These are phyloP conservation scores for Alnus glutinosa DNA, from an alignment of 306 rosid genomes.

Conservation along the genomic window DNA sequence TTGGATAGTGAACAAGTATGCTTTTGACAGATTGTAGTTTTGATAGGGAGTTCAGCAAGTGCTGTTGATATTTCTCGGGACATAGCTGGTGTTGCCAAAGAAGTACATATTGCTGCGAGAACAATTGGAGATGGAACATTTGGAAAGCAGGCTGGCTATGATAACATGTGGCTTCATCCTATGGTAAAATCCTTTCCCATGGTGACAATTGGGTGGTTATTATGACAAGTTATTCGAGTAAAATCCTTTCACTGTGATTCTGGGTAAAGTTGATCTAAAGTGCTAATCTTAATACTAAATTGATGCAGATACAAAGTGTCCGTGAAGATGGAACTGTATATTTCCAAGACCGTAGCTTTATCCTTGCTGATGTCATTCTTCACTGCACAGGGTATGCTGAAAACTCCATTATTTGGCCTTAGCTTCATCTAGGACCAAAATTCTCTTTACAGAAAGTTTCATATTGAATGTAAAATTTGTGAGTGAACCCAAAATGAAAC, in stretches of 20 bases:
- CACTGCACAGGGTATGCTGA: constrained; percentile 78
- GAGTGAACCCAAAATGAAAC: too few species aligned
- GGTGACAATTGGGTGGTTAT: constrained; percentile 30
- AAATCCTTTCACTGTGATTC: background rate
- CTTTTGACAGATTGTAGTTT: constrained; percentile 54
- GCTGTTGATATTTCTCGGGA: constrained; percentile 76
- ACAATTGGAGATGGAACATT: constrained; percentile 33
- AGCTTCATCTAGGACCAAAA: background rate
- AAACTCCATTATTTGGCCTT: constrained; percentile 7
- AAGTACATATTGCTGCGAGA: constrained; percentile 72
- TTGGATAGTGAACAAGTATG: too few species aligned
- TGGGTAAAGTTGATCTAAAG: background rate
- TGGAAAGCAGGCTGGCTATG: constrained; percentile 48
- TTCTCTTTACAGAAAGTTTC: too few species aligned
- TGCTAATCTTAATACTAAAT: background rate
- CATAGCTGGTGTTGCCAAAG: constrained; percentile 65
- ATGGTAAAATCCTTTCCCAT: constrained; percentile 75
- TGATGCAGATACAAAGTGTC: constrained; percentile 61
- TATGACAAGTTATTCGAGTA: background rate
- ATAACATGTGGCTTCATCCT: constrained; percentile 78
- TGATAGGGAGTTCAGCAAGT: constrained; percentile 71
- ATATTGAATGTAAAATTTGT: too few species aligned
- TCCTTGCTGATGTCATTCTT: constrained; percentile 59
- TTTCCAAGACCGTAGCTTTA: constrained; percentile 57
- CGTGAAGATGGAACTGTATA: constrained; percentile 61